Percentiles rank a stretch among this genome's conserved stretches.
Evolutionary conservation across 2,329 filamentous ascomycete species (phyloP).

Genomic region (Pseudocercospora fuligena): DNA sequence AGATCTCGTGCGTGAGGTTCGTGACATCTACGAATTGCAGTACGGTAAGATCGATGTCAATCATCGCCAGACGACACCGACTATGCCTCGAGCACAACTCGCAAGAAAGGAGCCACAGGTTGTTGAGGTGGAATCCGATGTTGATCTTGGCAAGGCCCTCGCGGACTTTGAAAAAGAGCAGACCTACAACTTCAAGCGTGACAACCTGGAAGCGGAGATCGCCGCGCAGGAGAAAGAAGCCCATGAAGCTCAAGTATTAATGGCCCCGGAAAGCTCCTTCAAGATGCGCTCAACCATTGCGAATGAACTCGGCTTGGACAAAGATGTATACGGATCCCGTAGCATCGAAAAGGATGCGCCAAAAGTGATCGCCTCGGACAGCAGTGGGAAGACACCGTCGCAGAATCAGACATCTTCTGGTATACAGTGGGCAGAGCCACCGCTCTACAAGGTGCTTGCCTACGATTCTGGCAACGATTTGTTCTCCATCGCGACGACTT

Average conservation of each 20-base stretch:
- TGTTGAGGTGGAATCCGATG: constrained; percentile 31
- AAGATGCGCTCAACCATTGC: constrained; percentile 11
- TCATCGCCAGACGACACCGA: constrained; percentile 32
- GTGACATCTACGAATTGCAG: constrained; percentile 48
- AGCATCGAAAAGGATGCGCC: constrained; percentile 20
- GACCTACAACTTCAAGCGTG: constrained; percentile 28
- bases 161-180: constrained; percentile 34
- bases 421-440: constrained; percentile 39
- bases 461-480: constrained; percentile 65
- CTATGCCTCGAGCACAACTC: neutral
- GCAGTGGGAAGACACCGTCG: neutral
- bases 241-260: constrained; percentile 26
- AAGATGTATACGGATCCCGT: constrained; percentile 22
- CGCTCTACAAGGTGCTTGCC: constrained; percentile 68
- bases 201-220: constrained; percentile 34
- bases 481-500: constrained; percentile 65
- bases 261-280: constrained; percentile 17
- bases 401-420: constrained; percentile 3
- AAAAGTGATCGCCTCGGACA: constrained; percentile 12
- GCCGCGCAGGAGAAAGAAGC: constrained; percentile 28
- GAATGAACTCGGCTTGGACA: constrained; percentile 14
- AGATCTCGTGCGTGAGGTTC: constrained; percentile 45
- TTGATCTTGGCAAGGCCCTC: constrained; percentile 33
- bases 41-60: constrained; percentile 46
- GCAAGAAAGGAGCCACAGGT: constrained; percentile 20